A percentile compares a stretch with the other conserved stretches of the same genome.
These are phyloP conservation scores for Elsinoe arachidis DNA, from an alignment of 2,329 filamentous ascomycete genomes.

Conservation along the genomic window DNA sequence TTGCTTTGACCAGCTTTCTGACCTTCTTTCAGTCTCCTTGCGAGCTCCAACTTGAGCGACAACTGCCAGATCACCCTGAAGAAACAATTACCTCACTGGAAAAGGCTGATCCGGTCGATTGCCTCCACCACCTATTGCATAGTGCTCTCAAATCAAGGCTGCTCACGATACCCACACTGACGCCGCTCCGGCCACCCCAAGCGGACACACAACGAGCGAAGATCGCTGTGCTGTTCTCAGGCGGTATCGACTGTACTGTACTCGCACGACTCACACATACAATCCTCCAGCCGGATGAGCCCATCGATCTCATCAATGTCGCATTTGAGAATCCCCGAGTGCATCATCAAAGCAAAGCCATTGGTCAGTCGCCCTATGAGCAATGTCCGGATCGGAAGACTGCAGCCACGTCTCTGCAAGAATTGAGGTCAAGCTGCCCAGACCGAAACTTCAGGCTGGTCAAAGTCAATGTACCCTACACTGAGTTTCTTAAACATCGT, in stretches of 20 bases:
- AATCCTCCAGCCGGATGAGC: constrained; percentile 57
- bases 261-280: constrained; percentile 75
- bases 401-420: constrained; percentile 68
- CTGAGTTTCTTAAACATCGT: constrained; percentile 62
- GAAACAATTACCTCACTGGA: background rate
- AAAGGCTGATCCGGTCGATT: background rate
- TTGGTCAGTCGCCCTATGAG: constrained; percentile 51
- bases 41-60: background rate
- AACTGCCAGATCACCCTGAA: background rate
- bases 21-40: background rate
- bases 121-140: constrained; percentile 18
- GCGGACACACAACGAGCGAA: constrained; percentile 31
- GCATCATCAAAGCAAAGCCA: constrained; percentile 31
- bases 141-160: constrained; percentile 33
- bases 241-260: constrained; percentile 85
- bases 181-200: constrained; percentile 11
- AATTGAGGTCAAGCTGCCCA: constrained; percentile 62
- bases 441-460: constrained; percentile 73
- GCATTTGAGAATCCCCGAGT: constrained; percentile 89
- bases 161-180: constrained; percentile 49
- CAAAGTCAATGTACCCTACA: constrained; percentile 73
- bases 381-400: constrained; percentile 85
- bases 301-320: constrained; percentile 85
- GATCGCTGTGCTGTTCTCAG: constrained; percentile 82
- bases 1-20: background rate